Percentiles rank a stretch among this genome's conserved stretches.
phyloP scores from a whole-genome alignment of 1,139 yeast species.

The Pichia sp. region DNA sequence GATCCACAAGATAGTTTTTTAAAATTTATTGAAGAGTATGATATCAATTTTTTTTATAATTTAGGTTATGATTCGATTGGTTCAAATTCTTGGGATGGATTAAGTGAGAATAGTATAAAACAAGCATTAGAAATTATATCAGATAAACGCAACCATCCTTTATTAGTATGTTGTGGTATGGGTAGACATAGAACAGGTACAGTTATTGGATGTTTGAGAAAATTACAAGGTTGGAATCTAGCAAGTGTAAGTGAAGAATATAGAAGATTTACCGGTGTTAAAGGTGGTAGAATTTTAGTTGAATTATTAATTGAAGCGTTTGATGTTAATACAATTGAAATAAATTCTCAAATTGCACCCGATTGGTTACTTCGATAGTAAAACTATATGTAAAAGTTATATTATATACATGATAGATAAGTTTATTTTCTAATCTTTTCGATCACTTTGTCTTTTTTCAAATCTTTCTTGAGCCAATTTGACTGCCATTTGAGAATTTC shows the following conservation, averaged over 20 bases:
- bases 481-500: slow-evolving; percentile 56
- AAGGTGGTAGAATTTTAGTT: slow-evolving; percentile 87
- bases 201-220: slow-evolving; percentile 84
- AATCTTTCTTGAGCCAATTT: slow-evolving; percentile 49
- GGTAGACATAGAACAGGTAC: slow-evolving; percentile 97
- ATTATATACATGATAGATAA: neutral
- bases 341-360: slow-evolving; percentile 46
- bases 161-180: slow-evolving; percentile 94
- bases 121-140: slow-evolving; percentile 73
- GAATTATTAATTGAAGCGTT: slow-evolving; percentile 86
- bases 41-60: slow-evolving; percentile 53
- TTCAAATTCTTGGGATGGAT: slow-evolving; percentile 94
- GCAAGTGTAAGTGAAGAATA: slow-evolving; percentile 94
- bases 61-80: slow-evolving; percentile 65
- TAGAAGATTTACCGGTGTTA: slow-evolving; percentile 83
- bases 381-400: neutral
- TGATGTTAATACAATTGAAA: slow-evolving; percentile 49
- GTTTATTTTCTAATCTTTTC: slow-evolving; percentile 2
- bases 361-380: slow-evolving; percentile 35
- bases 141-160: slow-evolving; percentile 67
- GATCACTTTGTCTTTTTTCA: slow-evolving; percentile 19
- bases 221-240: slow-evolving; percentile 92
- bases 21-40: slow-evolving; percentile 69
- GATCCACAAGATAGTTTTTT: slow-evolving; percentile 88
- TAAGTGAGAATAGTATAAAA: slow-evolving; percentile 74